Evolutionary conservation across 345 rosid species (phyloP), one percentile per base, ranked within the genome.

Genomic region (Citrus reticulata): DNA sequence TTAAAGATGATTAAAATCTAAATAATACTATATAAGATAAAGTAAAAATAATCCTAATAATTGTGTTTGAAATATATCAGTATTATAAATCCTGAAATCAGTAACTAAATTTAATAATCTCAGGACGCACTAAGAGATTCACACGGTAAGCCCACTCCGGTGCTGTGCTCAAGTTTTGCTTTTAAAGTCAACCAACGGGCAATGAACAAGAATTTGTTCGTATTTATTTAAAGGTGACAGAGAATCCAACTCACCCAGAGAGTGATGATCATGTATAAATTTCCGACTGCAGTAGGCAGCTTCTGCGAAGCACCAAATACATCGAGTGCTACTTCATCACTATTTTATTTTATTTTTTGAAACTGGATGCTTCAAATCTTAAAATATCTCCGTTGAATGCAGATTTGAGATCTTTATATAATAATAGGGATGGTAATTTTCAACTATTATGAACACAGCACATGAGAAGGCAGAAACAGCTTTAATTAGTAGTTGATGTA

Each of bases 1-100:
- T 9, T 39, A 39, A 39, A 7, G 0, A 40, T 2, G 0, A 2
- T 40, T 40, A 9, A 40, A 40, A 9, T 40, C 0, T 40, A 9
- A 2, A 2, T 0, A 40, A 0, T 40, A 0, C 0, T 39, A 39
- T 39, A 9, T 8, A 9, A 39, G 11, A 39, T 40, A 40, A 40
- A 2, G 3, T 9, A 9, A 40, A 40, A 40, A 0, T 40, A 40
- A 9, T 40, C 10, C 2, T 9, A 40, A 9, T 2, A 2, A 40
- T 40, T 40, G 2, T 40, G 1, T 9, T 2, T 40, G 3, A 40
- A 40, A 40, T 40, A 9, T 40, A 9, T 40, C 0, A 9, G 0
- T 40, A 9, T 9, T 40, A 34, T 34, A 34, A 32, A 51, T 16
- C 22, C 22, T 4, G 7, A 51, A 51, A 51, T 42, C 3, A 42